Evolutionary conservation across 345 rosid genomes (phyloP).

Genomic region (Toxicodendron radicans): DNA sequence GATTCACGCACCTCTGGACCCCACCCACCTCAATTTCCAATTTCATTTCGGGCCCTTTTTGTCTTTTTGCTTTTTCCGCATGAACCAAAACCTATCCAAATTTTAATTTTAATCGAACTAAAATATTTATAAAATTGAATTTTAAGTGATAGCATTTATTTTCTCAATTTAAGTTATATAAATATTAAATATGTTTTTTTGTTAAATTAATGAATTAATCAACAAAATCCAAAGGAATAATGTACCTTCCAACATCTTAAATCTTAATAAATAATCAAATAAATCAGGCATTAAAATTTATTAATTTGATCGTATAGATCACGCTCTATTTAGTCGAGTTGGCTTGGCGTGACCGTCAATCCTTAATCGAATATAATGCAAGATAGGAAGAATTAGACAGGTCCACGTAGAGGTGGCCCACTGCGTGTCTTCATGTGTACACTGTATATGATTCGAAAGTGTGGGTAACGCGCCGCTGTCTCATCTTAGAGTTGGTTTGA

Average conservation of each 20-base stretch:
- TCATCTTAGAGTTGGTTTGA: not conserved
- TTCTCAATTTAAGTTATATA: no score
- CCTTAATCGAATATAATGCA: not conserved
- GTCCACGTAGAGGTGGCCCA: not conserved
- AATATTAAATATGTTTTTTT: no score
- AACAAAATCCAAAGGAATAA: no score
- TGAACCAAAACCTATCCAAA: no score
- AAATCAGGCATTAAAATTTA: not conserved
- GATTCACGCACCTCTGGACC: not conserved
- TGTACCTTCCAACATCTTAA: no score
- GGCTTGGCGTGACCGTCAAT: not conserved
- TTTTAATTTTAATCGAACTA: no score
- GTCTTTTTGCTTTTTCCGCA: not conserved
- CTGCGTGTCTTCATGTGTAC: not conserved
- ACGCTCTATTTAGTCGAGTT: slow-evolving; percentile 1
- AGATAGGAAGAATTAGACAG: not conserved
- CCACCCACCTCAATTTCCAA: not conserved
- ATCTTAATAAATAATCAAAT: not conserved
- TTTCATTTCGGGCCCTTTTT: not conserved
- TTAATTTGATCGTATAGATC: not conserved
- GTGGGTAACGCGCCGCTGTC: not conserved
- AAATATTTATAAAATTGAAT: no score
- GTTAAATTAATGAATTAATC: no score
- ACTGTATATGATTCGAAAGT: not conserved
- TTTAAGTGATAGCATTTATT: no score